Evolutionary conservation across 2,329 filamentous ascomycete species (phyloP), one percentile per base, ranked within the genome.

Genomic region (Fusarium lyarnte): DNA sequence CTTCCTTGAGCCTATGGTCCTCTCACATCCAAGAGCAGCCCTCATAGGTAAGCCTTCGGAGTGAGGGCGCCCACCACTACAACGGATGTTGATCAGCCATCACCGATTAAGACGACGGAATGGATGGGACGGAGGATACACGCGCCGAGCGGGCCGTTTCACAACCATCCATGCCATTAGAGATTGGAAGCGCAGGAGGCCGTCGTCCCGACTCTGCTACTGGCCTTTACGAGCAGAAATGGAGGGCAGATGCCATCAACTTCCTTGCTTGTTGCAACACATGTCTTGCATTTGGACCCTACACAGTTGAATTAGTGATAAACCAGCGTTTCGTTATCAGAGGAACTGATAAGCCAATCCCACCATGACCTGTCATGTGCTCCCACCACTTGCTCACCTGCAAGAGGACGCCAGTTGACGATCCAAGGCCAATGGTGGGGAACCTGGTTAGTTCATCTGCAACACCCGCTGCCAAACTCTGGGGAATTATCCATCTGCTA

Each of bases 91-190:
- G 53, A 72, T 55, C 52, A 66, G 59, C 65, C 58, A 70, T 66
- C 62, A 53, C 49, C 52, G 63, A 59, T 59, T 55, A 33, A 55
- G 47, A 31, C 49, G 42, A 63, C 49, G 60, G 57, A 70, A 57
- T 73, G 65, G 69, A 73, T 59, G 72, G 74, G 55, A 63, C 39
- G 49, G 64, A 74, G 75, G 73, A 72, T 73, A 72, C 68, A 74
- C 67, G 71, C 70, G 73, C 72, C 76, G 74, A 70, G 72, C 75
- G 75, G 75, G 74, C 75, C 75, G 75, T 77, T 76, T 77, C 74
- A 77, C 63, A 71, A 70, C 58, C 62, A 72, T 63, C 54, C 39
- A 57, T 57, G 54, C 25, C 23, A 49, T 57, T 36, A 31, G 66
- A 63, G 33, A 72, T 61, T 57, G 45, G 51, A 63, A 71, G 58